Conservation (phyloP, 768 basidiomycete genomes). For the Termitomyces sp. region DNA sequence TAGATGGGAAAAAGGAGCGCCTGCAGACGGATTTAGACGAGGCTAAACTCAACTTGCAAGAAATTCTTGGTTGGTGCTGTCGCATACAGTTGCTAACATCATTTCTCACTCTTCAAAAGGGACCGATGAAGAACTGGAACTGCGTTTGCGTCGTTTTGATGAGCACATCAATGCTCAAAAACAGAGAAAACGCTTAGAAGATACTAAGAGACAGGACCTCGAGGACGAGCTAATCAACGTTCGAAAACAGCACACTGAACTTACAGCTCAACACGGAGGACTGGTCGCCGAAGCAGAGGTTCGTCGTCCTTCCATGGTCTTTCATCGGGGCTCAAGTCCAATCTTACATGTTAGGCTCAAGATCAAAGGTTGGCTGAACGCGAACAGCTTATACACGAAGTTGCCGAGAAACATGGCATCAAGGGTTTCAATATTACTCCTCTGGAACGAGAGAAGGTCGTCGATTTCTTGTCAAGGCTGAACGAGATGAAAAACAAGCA, state of each 20-base stretch:
- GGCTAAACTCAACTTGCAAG: constrained; percentile 57
- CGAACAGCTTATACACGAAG: constrained; percentile 67
- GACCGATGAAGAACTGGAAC: constrained; percentile 65
- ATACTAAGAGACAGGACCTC: constrained; percentile 51
- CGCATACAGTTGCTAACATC: background rate
- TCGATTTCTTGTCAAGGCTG: constrained; percentile 67
- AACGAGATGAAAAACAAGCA: constrained; percentile 58
- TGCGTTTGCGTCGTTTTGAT: constrained; percentile 53
- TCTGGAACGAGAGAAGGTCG: constrained; percentile 64
- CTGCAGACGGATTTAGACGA: constrained; percentile 58
- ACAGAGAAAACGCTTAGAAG: constrained; percentile 40
- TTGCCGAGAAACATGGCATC: constrained; percentile 63
- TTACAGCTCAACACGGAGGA: constrained; percentile 59
- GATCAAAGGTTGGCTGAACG: constrained; percentile 63
- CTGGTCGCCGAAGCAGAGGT: constrained; percentile 74
- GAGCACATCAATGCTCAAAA: constrained; percentile 48
- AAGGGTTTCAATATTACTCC: constrained; percentile 69
- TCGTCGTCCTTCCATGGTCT: background rate
- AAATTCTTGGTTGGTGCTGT: constrained; percentile 52
- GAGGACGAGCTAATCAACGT: constrained; percentile 52
- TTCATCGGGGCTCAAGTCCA: background rate
- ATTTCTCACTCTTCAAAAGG: constrained; percentile 33
- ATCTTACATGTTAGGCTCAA: constrained; percentile 50
- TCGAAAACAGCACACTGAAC: constrained; percentile 48
- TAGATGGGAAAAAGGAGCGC: constrained; percentile 57